Conservation (phyloP, 208 protist genomes). For the Naegleria fowleri region DNA sequence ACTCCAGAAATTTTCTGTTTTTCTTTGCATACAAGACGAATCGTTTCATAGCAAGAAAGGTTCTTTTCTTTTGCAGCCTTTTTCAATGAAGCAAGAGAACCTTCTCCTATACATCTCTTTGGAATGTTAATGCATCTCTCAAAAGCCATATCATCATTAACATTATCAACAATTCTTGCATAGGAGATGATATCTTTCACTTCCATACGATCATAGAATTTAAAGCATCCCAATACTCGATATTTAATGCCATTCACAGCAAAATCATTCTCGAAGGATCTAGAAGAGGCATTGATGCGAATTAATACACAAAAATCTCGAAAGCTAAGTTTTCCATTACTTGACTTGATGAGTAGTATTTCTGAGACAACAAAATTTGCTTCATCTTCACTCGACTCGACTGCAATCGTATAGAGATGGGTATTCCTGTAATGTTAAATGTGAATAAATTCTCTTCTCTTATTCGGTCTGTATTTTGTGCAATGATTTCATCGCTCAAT, state of each 20-base stretch:
- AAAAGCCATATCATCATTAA: background rate
- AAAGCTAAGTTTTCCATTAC: background rate
- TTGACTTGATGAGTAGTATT: background rate
- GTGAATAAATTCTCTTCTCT: background rate
- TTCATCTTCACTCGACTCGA: background rate
- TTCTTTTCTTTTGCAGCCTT: background rate
- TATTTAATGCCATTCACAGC: background rate
- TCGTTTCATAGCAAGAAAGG: background rate
- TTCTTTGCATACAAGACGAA: background rate
- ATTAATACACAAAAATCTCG: background rate
- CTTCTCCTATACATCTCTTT: background rate
- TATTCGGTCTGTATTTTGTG: background rate
- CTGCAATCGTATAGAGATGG: background rate
- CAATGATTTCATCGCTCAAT: background rate
- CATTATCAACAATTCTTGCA: background rate
- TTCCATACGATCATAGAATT: conserved; percentile 9
- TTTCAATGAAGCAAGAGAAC: background rate
- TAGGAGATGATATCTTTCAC: background rate
- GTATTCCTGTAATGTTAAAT: background rate
- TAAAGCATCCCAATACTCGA: background rate
- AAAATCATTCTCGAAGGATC: background rate
- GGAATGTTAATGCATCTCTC: background rate
- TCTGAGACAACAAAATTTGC: background rate
- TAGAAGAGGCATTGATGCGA: background rate
- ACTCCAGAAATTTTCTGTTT: background rate